Conservation (phyloP, 306 rosid species). For the Hippophae tibetana region DNA sequence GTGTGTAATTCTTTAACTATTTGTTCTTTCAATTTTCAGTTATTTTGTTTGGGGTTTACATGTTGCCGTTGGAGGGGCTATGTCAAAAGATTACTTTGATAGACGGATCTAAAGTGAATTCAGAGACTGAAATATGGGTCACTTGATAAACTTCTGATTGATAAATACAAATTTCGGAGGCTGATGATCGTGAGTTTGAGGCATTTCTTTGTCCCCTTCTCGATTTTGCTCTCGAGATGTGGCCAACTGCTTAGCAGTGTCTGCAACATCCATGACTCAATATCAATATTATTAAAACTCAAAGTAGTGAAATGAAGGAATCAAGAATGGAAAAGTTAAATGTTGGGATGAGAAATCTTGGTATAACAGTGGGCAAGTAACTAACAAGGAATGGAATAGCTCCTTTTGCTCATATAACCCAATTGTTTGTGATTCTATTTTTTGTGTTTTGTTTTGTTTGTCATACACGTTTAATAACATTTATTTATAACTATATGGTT, state of each 20-base stretch:
- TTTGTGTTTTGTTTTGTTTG: conserved; percentile 18
- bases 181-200: conserved; percentile 58
- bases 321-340: conserved; percentile 38
- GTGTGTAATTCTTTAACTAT: conserved; percentile 7
- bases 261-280: conserved; percentile 76
- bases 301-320: conserved; percentile 31
- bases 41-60: conserved; percentile 29
- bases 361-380: conserved; percentile 65
- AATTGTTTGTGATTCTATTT: conserved; percentile 24
- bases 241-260: conserved; percentile 84
- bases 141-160: conserved; percentile 61
- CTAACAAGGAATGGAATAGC: conserved; percentile 23
- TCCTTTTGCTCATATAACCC: neutral
- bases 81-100: conserved; percentile 78
- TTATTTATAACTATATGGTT: conserved; percentile 20
- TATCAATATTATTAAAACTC: conserved; percentile 24
- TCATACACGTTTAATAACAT: conserved; percentile 27
- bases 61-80: conserved; percentile 66
- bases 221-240: conserved; percentile 75
- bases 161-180: conserved; percentile 60
- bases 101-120: conserved; percentile 84
- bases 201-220: conserved; percentile 67
- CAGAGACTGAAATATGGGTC: conserved; percentile 79
- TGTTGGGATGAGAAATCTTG: conserved; percentile 71
- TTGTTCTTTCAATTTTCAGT: conserved; percentile 1